Base-by-base conservation (phyloP, 2,329 filamentous ascomycete genomes). In the Pestalotiopsis fici region DNA sequence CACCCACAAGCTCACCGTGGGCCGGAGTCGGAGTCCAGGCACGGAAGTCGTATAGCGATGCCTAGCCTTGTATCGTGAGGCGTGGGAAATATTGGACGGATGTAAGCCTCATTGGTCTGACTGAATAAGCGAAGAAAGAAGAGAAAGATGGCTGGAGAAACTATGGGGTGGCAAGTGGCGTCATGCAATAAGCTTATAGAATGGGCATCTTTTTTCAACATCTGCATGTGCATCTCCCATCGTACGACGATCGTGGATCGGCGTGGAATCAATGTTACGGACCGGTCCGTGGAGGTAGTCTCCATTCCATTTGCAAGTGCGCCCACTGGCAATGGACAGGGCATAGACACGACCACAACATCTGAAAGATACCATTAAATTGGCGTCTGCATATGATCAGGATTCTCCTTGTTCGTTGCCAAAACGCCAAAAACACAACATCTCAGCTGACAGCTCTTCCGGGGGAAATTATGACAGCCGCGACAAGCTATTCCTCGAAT, bases 21-120 rank as follows among this genome's bases (percentile, higher is more conserved):
- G n/a, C 37, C 37, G 60, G 60, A 23, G 60, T n/a, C 35, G 37
- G 37, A 37, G 13, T 57, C 60, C 60, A 63, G 23, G 60, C 37
- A 23, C 27, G 60, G 60, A 63, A 63, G 60, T 47, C 60, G 60
- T 63, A 47, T 63, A 63, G 23, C 37, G n/a, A 27, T 39, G 35
- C 60, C 57, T 37, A 60, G 28, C 37, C 60, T 39, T 47, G 15
- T 31, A 23, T 47, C n/a, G 7, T 47, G 60, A 63, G 60, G 60
- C 23, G 37, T 37, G 27, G 23, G 21, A 23, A 63, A 63, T 63
- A 63, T 63, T 63, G 60, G 27, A 47, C 21, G 31, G 43, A 25
- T 12, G 12, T 50, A 47, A 39, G 37, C 27, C 23, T 15, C 31
- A 63, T 63, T 63, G 60, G 60, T 47, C 39, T 27, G 39, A 18